Evolutionary conservation across 495 filamentous ascomycete species (phyloP), one percentile per base, ranked within the genome.

Genomic region (Podospora conica): DNA sequence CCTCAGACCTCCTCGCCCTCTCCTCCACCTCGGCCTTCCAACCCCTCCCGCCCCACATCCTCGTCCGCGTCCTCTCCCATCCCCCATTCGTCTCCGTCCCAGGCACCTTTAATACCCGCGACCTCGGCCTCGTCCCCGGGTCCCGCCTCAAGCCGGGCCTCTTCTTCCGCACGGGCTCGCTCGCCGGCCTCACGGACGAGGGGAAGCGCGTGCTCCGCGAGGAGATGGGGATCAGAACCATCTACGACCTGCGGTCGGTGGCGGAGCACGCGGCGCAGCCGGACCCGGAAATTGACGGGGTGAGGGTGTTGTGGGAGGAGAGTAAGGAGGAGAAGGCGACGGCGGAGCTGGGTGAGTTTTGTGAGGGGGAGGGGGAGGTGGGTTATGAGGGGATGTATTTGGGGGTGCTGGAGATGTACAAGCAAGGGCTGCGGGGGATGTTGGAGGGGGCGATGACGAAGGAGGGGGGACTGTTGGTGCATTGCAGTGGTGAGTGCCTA

Each of bases 61-160:
- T 81, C 48, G 31, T 57, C 21, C 63, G 70, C 0, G 70, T 73
- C 48, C 69, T 84, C 22, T 75, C 79, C 7, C 58, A 70, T 18
- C 76, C 84, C 9, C 86, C 86, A 18, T 88, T 88, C 72, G 71
- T 85, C 60, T 70, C 75, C 63, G 67, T 87, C 62, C 80, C 81
- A 9, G 82, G 83, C 25, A 77, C 71, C 77, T 65, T 65, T 21
- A 61, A 66, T 27, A 53, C 55, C 48, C 57, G 79, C 73, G 63
- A 75, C 71, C 29, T 76, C 72, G 21, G 67, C 54, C 61, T 65
- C 9, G 0, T 68, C 54, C 68, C 68, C 2, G 54, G 54, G 11
- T 55, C 63, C 15, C 63, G 53, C 6, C 48, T 86, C 24, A 78
- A 79, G 7, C 72, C 79, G 0, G 78, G 80, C 54, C 78, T 76